These are phyloP conservation scores for Aspergillus neoniger DNA, from an alignment of 2,329 filamentous ascomycete genomes.

Conservation along the genomic window DNA sequence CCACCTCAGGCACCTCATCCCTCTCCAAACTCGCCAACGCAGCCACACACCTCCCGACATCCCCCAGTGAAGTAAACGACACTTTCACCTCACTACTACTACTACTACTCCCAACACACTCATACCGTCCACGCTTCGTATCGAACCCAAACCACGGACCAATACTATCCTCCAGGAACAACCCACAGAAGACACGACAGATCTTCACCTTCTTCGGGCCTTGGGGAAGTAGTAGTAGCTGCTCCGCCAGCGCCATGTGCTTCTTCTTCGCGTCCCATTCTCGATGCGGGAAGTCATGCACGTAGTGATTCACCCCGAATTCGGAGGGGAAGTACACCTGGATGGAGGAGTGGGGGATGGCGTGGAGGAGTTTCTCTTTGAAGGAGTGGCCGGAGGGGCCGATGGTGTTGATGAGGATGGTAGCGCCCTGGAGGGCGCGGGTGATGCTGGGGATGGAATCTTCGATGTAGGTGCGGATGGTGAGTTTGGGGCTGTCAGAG, in stretches of 20 bases:
- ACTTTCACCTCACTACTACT: slow-evolving; percentile 18
- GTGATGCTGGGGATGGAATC: slow-evolving; percentile 20
- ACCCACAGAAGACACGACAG: slow-evolving; percentile 34
- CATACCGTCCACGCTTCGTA: slow-evolving; percentile 30
- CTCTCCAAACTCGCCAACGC: slow-evolving; percentile 23
- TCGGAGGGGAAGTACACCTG: slow-evolving; percentile 41
- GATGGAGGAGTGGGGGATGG: slow-evolving; percentile 27
- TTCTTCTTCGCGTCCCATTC: slow-evolving; percentile 39
- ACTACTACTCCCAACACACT: slow-evolving; percentile 27
- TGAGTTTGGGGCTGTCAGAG: slow-evolving; percentile 15
- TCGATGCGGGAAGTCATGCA: slow-evolving; percentile 38
- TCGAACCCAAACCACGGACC: slow-evolving; percentile 40
- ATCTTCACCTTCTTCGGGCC: slow-evolving; percentile 21
- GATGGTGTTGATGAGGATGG: slow-evolving; percentile 37
- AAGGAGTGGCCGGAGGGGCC: slow-evolving; percentile 30
- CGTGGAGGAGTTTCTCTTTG: slow-evolving; percentile 30
- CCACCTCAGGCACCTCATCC: slow-evolving; percentile 26
- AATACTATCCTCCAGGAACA: slow-evolving; percentile 38
- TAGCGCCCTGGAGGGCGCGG: slow-evolving; percentile 28
- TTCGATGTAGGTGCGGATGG: slow-evolving; percentile 23
- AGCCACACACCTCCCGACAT: slow-evolving; percentile 35
- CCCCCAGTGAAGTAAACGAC: slow-evolving; percentile 35
- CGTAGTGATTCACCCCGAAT: slow-evolving; percentile 42
- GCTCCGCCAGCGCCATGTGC: slow-evolving; percentile 26
- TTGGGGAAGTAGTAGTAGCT: slow-evolving; percentile 8